Conservation (phyloP, 257 asterid genomes). For the Salvia hispanica region DNA sequence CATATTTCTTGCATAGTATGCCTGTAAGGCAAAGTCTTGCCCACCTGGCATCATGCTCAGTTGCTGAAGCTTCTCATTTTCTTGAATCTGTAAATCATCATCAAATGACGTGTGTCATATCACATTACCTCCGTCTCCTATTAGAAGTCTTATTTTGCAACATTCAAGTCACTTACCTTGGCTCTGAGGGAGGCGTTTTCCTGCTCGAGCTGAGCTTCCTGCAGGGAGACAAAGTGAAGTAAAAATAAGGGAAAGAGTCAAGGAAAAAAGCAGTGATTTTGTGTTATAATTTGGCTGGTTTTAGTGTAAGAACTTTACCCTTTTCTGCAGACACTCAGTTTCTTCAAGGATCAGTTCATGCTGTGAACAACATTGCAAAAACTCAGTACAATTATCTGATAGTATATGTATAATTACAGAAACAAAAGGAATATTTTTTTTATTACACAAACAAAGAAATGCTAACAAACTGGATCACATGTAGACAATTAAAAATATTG, state of each 20-base stretch:
- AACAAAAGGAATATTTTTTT: no score
- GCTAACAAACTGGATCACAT: no score
- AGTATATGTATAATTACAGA: no score
- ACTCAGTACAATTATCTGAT: background rate
- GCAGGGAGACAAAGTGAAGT: background rate
- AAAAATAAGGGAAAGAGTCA: no score
- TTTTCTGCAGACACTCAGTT: conserved; percentile 76
- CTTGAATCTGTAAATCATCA: conserved; percentile 62
- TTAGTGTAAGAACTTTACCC: conserved; percentile 46
- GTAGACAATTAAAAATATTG: no score
- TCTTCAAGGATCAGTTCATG: conserved; percentile 87
- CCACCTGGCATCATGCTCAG: conserved; percentile 78
- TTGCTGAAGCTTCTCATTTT: conserved; percentile 75
- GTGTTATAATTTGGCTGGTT: background rate
- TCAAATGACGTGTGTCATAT: background rate
- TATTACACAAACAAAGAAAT: no score
- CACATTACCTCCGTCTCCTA: background rate
- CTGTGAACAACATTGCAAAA: conserved; percentile 45
- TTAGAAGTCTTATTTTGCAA: no score
- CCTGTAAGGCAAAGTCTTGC: conserved; percentile 69
- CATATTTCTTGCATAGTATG: conserved; percentile 59
- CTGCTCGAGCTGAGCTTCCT: conserved; percentile 76
- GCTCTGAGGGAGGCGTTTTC: conserved; percentile 82
- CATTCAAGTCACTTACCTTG: conserved; percentile 44
- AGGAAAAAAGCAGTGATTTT: background rate